Conservation (phyloP, 179 eudicot species). For the Silene vulgaris region DNA sequence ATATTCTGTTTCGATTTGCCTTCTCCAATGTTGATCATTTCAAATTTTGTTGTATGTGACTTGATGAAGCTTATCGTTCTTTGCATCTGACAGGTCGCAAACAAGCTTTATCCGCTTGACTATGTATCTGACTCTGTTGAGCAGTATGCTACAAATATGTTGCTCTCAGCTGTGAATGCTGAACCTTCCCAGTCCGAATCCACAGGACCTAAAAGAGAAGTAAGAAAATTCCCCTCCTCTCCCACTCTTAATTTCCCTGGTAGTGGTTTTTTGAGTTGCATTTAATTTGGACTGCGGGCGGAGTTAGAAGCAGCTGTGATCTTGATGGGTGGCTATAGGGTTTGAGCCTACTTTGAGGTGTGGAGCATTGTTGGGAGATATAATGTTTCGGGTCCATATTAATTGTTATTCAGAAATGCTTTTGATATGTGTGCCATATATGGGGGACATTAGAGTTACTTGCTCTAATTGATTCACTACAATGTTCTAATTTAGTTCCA, state of each 20-base stretch:
- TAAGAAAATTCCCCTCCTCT: slow-evolving; percentile 21
- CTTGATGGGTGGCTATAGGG: neutral
- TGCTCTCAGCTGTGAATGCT: slow-evolving; percentile 64
- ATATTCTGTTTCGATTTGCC: neutral
- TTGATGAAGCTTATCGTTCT: slow-evolving; percentile 9
- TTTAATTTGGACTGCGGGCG: neutral
- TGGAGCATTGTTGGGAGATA: neutral
- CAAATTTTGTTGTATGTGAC: slow-evolving; percentile 1
- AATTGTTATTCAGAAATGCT: neutral
- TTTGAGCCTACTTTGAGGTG: neutral
- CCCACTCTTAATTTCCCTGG: neutral
- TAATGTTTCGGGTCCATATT: neutral
- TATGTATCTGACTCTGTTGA: slow-evolving; percentile 62
- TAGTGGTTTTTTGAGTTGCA: neutral
- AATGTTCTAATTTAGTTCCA: neutral
- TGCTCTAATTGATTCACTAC: neutral
- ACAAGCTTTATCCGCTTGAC: slow-evolving; percentile 68
- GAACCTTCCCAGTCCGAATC: slow-evolving; percentile 39
- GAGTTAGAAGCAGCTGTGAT: neutral
- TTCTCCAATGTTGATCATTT: neutral
- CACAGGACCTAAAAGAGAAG: slow-evolving; percentile 46
- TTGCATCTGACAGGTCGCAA: slow-evolving; percentile 62
- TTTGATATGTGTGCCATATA: neutral
- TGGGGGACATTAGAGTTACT: neutral
- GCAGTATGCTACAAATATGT: slow-evolving; percentile 68